Conservation (phyloP, 768 basidiomycete species). For the Coprinopsis sp. region DNA sequence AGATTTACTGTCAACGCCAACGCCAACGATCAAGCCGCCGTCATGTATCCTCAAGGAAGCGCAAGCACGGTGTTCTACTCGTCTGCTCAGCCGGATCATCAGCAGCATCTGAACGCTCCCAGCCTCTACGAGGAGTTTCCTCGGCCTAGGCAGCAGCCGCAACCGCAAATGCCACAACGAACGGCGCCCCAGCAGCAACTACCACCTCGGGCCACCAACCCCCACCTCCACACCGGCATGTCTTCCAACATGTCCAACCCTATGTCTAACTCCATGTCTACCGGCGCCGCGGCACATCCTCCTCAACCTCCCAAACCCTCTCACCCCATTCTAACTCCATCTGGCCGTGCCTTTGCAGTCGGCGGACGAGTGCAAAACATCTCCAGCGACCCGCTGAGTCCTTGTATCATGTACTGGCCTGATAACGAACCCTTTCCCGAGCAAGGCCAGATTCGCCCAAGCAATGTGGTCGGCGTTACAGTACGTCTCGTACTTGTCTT, state of each 20-base stretch:
- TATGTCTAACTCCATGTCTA: conserved; percentile 10
- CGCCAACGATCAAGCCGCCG: too few species aligned
- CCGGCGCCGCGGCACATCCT: conserved; percentile 15
- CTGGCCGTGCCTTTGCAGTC: conserved; percentile 69
- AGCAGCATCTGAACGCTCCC: conserved; percentile 12
- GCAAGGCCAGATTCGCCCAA: conserved; percentile 72
- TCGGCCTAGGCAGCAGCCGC: conserved; percentile 13
- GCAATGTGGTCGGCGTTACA: conserved; percentile 45
- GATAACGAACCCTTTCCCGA: conserved; percentile 84
- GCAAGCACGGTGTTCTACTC: conserved; percentile 24
- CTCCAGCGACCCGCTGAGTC: conserved; percentile 62
- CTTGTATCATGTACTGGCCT: conserved; percentile 88
- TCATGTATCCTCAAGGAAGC: too few species aligned
- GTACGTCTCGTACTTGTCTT: conserved; percentile 29
- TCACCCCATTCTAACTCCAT: conserved; percentile 79
- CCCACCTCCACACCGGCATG: conserved; percentile 1
- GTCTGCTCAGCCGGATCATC: conserved; percentile 21
- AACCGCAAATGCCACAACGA: too few species aligned
- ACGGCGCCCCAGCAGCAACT: too few species aligned
- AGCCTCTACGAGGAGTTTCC: not conserved
- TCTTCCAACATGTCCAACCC: conserved; percentile 4
- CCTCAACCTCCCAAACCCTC: conserved; percentile 41
- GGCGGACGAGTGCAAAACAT: conserved; percentile 81
- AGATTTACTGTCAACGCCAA: conserved; percentile 16
- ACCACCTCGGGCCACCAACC: conserved; percentile 7